Evolutionary conservation across 129 eudicot genomes (phyloP), one percentile per base, ranked within the genome.

Genomic region (Saussurea involucrata): DNA sequence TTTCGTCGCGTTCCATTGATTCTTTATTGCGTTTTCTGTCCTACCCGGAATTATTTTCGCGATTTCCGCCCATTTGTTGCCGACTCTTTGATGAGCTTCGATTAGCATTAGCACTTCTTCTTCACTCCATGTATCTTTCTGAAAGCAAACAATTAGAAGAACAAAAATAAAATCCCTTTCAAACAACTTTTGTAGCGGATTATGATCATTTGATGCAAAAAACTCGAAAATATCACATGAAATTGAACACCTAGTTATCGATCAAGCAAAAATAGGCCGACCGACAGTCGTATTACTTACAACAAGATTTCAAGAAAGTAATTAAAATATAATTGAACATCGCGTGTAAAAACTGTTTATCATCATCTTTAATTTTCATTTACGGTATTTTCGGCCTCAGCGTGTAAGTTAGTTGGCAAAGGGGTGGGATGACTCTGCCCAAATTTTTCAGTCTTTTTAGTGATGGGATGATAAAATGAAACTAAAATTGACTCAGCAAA

Each of bases 1-100:
- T 74, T 86, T 91, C 11, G 97, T 88, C 0, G 97, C 97, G 68
- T 88, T 91, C 97, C 97, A 91, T 67, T 91, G 92, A 31, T 91
- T 91, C 75, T 91, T 91, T 22, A 91, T 88, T 5, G 93, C 76
- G 12, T 91, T 91, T 78, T 91, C 97, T 3, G 90, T 91, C 69
- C 97, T 85, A 25, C 97, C 94, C 0, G 97, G 94, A 65, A 91
- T 86, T 46, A 82, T 3, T 42, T 85, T 85, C 4, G 97, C 94
- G 2, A 91, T 91, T 81, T 86, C 90, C 4, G 97, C 92, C 97
- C 97, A 91, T 87, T 76, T 83, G 53, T 91, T 91, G 9, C 97
- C 97, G 12, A 84, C 53, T 22, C 71, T 63, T 25, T 67, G 77
- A 75, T 91, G 97, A 40, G 92, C 90, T 36, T 85, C 81, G 4